Conservation (phyloP, 164 flowering plant species). For the Amborella trichopoda region DNA sequence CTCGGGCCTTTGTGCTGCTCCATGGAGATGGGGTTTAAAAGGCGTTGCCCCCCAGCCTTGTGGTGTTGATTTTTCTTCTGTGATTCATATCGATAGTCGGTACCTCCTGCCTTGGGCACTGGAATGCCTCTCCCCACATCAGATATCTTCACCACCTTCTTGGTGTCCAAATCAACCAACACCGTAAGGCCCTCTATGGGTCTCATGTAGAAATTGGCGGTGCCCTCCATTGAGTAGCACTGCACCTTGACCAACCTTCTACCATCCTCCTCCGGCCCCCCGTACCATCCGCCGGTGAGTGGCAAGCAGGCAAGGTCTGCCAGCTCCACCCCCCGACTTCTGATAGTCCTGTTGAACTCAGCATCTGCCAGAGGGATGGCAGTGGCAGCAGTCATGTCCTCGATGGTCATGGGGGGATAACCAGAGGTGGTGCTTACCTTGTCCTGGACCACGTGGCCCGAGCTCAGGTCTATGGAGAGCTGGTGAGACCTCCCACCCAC, state of each 20-base stretch:
- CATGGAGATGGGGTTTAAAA: conserved; percentile 42
- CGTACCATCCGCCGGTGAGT: conserved; percentile 75
- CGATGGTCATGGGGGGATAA: conserved; percentile 75
- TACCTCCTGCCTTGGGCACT: conserved; percentile 23
- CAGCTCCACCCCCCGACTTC: conserved; percentile 48
- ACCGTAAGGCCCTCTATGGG: conserved; percentile 56
- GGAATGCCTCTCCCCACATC: conserved; percentile 33
- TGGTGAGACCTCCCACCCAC: conserved; percentile 28
- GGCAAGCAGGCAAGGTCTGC: conserved; percentile 74
- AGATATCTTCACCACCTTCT: conserved; percentile 19
- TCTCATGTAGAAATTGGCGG: conserved; percentile 58
- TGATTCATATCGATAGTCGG: conserved; percentile 25
- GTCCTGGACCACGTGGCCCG: conserved; percentile 23
- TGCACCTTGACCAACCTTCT: conserved; percentile 38
- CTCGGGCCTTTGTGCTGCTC: conserved; percentile 62
- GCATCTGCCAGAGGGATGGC: conserved; percentile 40
- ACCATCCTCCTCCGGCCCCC: conserved; percentile 31
- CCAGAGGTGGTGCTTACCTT: conserved; percentile 31
- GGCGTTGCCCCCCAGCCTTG: conserved; percentile 7
- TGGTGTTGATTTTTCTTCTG: conserved; percentile 5
- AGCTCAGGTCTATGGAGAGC: conserved; percentile 37
- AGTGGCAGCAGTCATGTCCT: conserved; percentile 63
- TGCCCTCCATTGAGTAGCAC: conserved; percentile 34
- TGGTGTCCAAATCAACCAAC: conserved; percentile 37
- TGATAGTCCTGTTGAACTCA: conserved; percentile 59